Base-by-base conservation (phyloP, 2,329 filamentous ascomycete species). In the Aspergillus niger region DNA sequence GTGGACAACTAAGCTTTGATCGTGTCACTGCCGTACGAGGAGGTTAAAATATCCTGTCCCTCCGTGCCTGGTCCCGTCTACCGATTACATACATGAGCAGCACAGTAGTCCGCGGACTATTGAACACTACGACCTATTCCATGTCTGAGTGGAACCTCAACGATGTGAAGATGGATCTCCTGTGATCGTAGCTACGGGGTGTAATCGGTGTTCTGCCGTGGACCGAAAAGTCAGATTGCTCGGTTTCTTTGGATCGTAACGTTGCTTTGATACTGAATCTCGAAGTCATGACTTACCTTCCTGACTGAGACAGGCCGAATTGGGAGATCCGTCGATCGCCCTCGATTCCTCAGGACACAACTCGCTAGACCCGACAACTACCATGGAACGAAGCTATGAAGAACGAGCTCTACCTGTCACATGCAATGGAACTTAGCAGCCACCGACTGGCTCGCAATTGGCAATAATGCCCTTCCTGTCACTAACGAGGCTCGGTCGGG, bases 1-100 rank as follows among this genome's bases (percentile, higher is more conserved):
- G 54, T 49, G 54, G 43, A 49, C 41, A 20, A 22, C n/a, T 26
- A 57, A 57, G 54, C 54, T 57, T 57, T 49, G 28, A 39, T 24
- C 26, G 43, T 41, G 41, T 32, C 32, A 36, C 30, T 22, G 41
- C 22, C 22, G 30, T 57, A 26, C 22, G 28, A 36, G 54, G 28
- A 24, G 43, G 28, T 50, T 50, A 50, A 50, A 36, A 30, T 30
- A 26, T 28, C 26, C 47, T 50, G 47, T 50, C 26, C 1, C 47
- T 30, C n/a, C 47, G 47, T 50, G 47, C 47, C 47, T 32, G 47
- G 47, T n/a, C 47, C 26, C 8, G 26, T 15, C 15, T 17, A 10
- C 17, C 41, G 17, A 50, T 50, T 50, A 50, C 47, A 50, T 50
- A 50, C 47, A 50, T 28, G 47, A 30, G 26, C 47, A 30, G 47